Evolutionary conservation across 2,329 filamentous ascomycete genomes (phyloP).

Genomic region (Helminthosporium solani): DNA sequence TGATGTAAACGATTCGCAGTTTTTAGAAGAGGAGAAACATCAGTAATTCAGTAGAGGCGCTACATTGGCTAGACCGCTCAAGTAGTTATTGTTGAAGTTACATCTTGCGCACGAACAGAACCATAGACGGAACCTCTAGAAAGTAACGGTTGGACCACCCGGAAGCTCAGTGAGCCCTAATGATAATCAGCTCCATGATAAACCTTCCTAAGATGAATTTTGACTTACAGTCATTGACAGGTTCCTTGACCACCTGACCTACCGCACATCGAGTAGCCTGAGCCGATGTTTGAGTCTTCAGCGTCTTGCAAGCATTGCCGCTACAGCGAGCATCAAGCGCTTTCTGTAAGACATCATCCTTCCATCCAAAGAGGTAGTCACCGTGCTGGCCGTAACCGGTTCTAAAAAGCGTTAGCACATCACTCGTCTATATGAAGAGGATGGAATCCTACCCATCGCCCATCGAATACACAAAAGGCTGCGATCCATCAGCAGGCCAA

Average conservation of each 20-base stretch:
- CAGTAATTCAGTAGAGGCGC: too few species aligned
- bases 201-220: neutral
- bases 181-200: neutral
- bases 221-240: constrained; percentile 21
- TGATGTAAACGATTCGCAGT: too few species aligned
- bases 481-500: constrained; percentile 25
- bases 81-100: too few species aligned
- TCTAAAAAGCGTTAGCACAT: constrained; percentile 8
- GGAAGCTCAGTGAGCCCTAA: constrained; percentile 22
- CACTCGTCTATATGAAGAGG: neutral
- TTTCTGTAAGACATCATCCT: constrained; percentile 51
- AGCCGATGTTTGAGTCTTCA: constrained; percentile 23
- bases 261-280: constrained; percentile 18
- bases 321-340: constrained; percentile 37
- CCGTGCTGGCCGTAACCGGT: constrained; percentile 30
- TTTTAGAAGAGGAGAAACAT: too few species aligned
- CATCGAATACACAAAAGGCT: constrained; percentile 33
- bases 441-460: constrained; percentile 37
- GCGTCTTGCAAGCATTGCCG: constrained; percentile 38
- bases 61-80: too few species aligned
- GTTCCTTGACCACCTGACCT: constrained; percentile 22
- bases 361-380: constrained; percentile 46
- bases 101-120: neutral
- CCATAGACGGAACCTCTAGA: neutral
- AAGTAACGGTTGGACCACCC: constrained; percentile 17